Conservation (phyloP, 176 grass and related monocot species). For the Carex pumila region DNA sequence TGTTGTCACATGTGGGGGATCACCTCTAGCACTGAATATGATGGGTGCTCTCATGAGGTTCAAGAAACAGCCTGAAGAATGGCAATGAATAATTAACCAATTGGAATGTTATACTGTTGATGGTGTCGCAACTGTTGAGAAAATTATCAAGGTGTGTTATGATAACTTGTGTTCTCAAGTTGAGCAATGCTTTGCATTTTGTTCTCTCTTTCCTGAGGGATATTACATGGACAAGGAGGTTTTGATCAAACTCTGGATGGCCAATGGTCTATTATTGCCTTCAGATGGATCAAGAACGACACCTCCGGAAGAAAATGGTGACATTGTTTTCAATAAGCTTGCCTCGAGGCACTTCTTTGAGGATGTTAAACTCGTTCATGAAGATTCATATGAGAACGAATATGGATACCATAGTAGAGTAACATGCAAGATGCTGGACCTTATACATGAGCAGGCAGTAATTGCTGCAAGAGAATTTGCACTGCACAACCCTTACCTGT, state of each 20-base stretch:
- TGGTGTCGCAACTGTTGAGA: not conserved
- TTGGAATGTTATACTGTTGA: not conserved
- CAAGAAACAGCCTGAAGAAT: not conserved
- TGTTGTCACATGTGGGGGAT: not conserved
- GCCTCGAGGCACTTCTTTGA: not conserved
- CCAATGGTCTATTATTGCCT: not conserved
- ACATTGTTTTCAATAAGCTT: not conserved
- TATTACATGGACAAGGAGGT: not conserved
- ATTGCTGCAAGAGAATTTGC: not conserved
- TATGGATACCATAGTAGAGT: slow-evolving; percentile 3
- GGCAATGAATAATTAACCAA: slow-evolving; percentile 9
- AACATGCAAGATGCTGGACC: not conserved
- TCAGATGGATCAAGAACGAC: not conserved
- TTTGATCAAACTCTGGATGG: not conserved
- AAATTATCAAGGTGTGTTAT: not conserved
- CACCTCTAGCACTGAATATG: slow-evolving; percentile 14
- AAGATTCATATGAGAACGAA: not conserved
- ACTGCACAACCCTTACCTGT: too few relatives aligned
- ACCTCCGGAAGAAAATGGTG: not conserved
- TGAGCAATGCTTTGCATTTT: not conserved
- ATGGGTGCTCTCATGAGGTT: not conserved
- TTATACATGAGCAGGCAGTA: too few relatives aligned
- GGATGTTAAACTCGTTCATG: not conserved
- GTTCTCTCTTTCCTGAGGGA: slow-evolving; percentile 4
- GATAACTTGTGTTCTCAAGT: slow-evolving; percentile 16